Conservation (phyloP, 1,139 yeast genomes). For the Blastobotrys indianensis region DNA sequence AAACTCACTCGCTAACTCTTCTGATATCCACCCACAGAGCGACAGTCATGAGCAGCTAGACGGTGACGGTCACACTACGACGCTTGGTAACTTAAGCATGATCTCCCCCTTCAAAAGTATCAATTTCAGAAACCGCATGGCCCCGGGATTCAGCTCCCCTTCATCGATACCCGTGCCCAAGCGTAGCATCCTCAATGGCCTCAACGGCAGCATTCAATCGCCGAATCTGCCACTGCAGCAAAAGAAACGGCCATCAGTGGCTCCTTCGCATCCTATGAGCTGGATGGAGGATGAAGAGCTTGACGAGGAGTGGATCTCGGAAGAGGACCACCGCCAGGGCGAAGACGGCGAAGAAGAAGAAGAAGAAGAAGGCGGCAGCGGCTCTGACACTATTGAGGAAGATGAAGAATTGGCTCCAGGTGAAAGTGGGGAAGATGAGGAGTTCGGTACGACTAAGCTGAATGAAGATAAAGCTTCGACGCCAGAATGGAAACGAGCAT, state of each 20-base stretch:
- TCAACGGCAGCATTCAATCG: background rate
- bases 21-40: too few species aligned
- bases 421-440: background rate
- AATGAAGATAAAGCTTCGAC: conserved; percentile 8
- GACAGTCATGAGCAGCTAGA: too few species aligned
- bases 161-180: background rate
- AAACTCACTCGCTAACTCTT: too few species aligned
- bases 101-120: background rate
- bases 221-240: background rate
- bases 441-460: conserved; percentile 9
- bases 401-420: conserved; percentile 1
- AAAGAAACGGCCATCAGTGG: background rate
- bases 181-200: background rate
- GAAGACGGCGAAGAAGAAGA: background rate
- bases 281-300: conserved; percentile 13
- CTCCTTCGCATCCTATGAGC: conserved; percentile 11
- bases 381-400: background rate
- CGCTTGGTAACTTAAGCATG: background rate
- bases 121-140: background rate
- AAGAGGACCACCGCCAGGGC: background rate
- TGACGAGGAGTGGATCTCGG: conserved; percentile 11
- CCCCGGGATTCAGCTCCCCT: background rate
- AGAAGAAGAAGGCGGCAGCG: too few species aligned
- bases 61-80: too few species aligned
- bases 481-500: conserved; percentile 16